Evolutionary conservation across 208 protist genomes (phyloP).

Genomic region (Phytomonas sp.): DNA sequence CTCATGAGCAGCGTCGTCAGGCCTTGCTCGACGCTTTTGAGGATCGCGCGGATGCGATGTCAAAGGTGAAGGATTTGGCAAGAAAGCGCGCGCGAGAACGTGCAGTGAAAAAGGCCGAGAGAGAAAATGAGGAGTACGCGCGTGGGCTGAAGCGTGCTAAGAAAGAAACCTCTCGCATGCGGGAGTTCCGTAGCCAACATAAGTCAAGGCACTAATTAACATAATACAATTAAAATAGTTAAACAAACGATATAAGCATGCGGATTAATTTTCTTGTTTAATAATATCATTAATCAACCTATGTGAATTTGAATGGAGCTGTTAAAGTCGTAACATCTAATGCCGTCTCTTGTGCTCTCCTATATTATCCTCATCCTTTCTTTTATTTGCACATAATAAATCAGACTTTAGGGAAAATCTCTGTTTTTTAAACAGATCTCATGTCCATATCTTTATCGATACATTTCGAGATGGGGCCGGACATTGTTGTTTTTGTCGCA

Average conservation of each 20-base stretch:
- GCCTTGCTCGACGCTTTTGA: constrained; percentile 69
- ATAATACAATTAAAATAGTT: constrained; percentile 5
- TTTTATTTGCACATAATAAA: not conserved
- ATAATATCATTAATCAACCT: not conserved
- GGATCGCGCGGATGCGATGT: constrained; percentile 67
- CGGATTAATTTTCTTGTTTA: constrained; percentile 5
- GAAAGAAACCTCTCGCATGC: constrained; percentile 84
- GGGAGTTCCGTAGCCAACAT: constrained; percentile 85
- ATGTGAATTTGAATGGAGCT: not conserved
- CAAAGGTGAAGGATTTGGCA: constrained; percentile 56
- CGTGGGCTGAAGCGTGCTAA: constrained; percentile 85
- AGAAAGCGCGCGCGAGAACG: constrained; percentile 66
- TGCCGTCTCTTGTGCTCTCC: not conserved
- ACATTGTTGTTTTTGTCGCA: too few species aligned
- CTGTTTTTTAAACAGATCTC: too few species aligned
- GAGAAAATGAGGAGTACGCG: constrained; percentile 72
- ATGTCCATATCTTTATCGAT: too few species aligned
- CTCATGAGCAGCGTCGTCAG: constrained; percentile 69
- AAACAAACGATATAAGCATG: constrained; percentile 12
- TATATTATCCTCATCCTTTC: not conserved
- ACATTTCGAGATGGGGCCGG: too few species aligned
- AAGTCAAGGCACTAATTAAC: constrained; percentile 42
- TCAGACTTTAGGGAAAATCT: not conserved
- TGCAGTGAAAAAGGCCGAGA: constrained; percentile 32
- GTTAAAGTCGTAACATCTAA: not conserved